phyloP scores from a whole-genome alignment of 2,329 filamentous ascomycete genomes.

The Neurospora crassa region DNA sequence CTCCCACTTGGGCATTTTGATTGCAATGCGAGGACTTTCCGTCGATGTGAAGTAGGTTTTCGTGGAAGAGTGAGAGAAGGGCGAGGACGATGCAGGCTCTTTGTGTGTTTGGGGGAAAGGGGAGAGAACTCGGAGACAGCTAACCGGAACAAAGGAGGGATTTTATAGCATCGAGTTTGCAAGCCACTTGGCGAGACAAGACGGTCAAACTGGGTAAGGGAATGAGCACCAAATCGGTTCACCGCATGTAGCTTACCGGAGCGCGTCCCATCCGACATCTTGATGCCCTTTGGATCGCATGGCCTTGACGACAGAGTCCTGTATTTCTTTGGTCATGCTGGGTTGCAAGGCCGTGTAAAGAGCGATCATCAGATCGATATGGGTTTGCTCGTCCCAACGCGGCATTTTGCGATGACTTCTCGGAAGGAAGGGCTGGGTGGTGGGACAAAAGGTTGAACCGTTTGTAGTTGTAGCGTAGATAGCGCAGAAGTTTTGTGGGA shows the following conservation, averaged over 20 bases:
- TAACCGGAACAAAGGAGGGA: not conserved
- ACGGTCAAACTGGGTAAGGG: slow-evolving; percentile 1
- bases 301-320: slow-evolving; percentile 13
- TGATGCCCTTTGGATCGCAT: slow-evolving; percentile 17
- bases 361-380: slow-evolving; percentile 16
- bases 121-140: not conserved
- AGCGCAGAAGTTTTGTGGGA: not conserved
- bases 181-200: not conserved
- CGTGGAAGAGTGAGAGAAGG: not conserved
- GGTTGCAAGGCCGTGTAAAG: slow-evolving; percentile 14
- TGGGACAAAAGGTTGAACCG: not conserved
- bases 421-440: not conserved
- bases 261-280: slow-evolving; percentile 14
- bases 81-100: not conserved
- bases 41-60: not conserved
- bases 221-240: not conserved
- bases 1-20: slow-evolving; percentile 23
- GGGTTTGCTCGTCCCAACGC: slow-evolving; percentile 5
- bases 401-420: slow-evolving; percentile 6
- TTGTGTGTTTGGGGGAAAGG: not conserved
- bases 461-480: not conserved
- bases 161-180: not conserved
- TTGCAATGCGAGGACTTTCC: not conserved
- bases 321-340: slow-evolving; percentile 13
- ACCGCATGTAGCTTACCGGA: slow-evolving; percentile 12